Evolutionary conservation across 345 rosid species (phyloP), one percentile per base, ranked within the genome.

Genomic region (Ailanthus altissimus): DNA sequence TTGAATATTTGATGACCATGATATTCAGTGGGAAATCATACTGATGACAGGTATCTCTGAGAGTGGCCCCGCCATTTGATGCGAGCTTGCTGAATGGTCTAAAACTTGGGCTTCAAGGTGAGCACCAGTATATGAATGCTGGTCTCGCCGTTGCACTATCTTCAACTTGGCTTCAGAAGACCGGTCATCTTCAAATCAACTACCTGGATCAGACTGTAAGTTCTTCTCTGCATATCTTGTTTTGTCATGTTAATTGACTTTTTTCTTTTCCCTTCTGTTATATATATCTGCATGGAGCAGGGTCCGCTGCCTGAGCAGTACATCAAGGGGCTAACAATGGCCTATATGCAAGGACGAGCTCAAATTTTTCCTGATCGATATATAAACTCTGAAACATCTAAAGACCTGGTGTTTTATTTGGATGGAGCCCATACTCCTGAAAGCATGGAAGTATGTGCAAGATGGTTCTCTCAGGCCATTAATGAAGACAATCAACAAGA

Each of bases 381-480:
- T 81, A 59, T 83, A 28, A 82, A 87, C 65, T 45, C 71, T 77
- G 88, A 81, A 77, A 86, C 68, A 15, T 42, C 86, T 59, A 94
- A 89, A 79, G 90, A 91, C 84, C 78, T 94, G 59, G 87, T 90
- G 16, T 94, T 93, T 85, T 94, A 93, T 83, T 85, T 94, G 91
- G 98, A 93, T 84, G 98, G 98, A 65, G 97, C 97, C 75, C 97
- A 93, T 79, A 94, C 93, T 81, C 98, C 98, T 50, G 98, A 94
- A 87, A 92, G 97, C 87, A 91, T 94, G 97, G 97, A 91, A 66
- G 84, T 84, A 46, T 94, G 97, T 78, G 98, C 91, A 23, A 73
- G 38, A 77, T 96, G 99, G 98, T 96, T 92, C 87, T 92, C 99
- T 14, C 66, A 56, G 83, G 90, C 90, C 40, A 80, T 90, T 49